Evolutionary conservation across 306 rosid species (phyloP).

Genomic region (Vachellia collinsii): DNA sequence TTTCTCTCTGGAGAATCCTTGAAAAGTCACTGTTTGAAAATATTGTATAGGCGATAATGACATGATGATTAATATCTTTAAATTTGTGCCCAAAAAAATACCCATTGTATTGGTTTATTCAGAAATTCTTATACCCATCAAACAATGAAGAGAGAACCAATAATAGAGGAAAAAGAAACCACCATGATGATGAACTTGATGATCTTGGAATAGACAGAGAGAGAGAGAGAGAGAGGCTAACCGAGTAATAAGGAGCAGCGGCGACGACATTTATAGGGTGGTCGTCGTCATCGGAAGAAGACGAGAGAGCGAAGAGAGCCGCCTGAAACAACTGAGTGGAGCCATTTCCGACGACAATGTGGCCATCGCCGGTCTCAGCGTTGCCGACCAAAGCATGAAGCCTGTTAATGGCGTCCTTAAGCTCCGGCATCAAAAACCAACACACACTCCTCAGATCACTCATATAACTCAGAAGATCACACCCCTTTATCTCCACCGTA

Average conservation of each 20-base stretch:
- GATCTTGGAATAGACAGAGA: no score
- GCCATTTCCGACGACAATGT: conserved; percentile 88
- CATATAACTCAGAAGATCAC: conserved; percentile 63
- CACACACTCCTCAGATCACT: conserved; percentile 48
- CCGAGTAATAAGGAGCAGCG: no score
- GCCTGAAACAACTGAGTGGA: conserved; percentile 85
- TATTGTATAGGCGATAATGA: no score
- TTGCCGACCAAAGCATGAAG: conserved; percentile 71
- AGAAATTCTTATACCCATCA: background rate
- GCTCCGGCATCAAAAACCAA: conserved; percentile 66
- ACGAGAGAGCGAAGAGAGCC: conserved; percentile 72
- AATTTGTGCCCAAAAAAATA: background rate
- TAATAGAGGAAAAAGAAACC: background rate
- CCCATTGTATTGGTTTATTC: background rate
- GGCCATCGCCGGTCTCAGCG: conserved; percentile 58
- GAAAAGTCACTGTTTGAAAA: no score
- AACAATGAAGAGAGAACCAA: background rate
- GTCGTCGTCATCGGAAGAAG: background rate
- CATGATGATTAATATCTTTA: no score
- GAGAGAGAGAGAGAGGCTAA: no score
- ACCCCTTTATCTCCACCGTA: conserved; percentile 58
- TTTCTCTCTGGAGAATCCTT: no score
- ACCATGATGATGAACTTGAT: background rate
- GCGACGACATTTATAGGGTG: no score
- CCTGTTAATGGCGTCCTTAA: conserved; percentile 46